phyloP scores from a whole-genome alignment of 495 filamentous ascomycete genomes.

The Penicillium steckii region DNA sequence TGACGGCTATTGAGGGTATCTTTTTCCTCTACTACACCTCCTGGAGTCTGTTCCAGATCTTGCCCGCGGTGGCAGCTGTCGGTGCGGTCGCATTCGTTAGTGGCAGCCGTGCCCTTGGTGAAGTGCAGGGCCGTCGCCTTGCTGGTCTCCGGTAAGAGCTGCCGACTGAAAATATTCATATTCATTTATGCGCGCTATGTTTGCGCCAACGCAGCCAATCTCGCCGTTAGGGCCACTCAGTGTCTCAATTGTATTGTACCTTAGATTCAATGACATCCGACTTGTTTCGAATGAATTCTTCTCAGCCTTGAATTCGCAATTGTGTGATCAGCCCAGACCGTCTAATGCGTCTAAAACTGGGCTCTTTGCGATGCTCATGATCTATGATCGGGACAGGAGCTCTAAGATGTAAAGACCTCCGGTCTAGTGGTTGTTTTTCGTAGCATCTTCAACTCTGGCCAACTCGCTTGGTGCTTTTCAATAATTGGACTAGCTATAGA shows the following conservation, averaged over 20 bases:
- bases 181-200: not conserved
- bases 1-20: slow-evolving; percentile 82
- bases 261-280: slow-evolving; percentile 23
- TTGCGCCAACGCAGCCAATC: not conserved
- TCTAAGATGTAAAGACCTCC: too few relatives aligned
- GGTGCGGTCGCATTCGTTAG: slow-evolving; percentile 76
- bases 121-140: slow-evolving; percentile 85
- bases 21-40: slow-evolving; percentile 93
- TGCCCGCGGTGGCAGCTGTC: slow-evolving; percentile 69
- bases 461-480: too few relatives aligned
- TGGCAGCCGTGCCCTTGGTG: slow-evolving; percentile 86
- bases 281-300: slow-evolving; percentile 4
- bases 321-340: too few relatives aligned
- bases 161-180: not conserved
- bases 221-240: not conserved
- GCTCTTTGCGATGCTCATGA: too few relatives aligned
- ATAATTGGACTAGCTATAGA: too few relatives aligned
- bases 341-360: too few relatives aligned
- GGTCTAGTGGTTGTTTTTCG: too few relatives aligned
- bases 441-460: too few relatives aligned
- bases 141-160: slow-evolving; percentile 70
- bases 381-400: too few relatives aligned
- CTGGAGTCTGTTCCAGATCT: slow-evolving; percentile 90
- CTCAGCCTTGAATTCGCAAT: too few relatives aligned
- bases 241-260: slow-evolving; percentile 14